These are phyloP conservation scores for Scenedesmus sp. DNA, from an alignment of 163 green algal genomes.

Conservation along the genomic window DNA sequence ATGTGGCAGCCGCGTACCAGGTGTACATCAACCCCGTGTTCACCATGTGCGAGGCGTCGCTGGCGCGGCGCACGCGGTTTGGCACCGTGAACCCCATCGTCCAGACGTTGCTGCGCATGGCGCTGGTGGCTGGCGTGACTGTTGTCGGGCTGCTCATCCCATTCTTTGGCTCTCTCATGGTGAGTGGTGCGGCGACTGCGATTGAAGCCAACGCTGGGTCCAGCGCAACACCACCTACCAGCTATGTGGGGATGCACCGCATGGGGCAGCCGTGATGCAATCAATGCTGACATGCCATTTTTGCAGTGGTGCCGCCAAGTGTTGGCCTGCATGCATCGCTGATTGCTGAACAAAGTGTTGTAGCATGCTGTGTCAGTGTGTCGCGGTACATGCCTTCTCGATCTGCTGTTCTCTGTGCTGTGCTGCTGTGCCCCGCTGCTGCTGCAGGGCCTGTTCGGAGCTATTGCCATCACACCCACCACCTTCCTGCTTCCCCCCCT, in stretches of 20 bases:
- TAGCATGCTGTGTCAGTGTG: background rate
- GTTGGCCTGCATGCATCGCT: too few relatives aligned
- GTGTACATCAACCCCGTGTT: conserved; percentile 33
- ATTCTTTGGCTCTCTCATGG: conserved; percentile 41
- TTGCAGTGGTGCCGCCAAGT: too few relatives aligned
- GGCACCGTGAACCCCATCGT: background rate
- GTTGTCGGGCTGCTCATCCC: conserved; percentile 47
- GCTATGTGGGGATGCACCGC: background rate
- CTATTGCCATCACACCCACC: conserved; percentile 58
- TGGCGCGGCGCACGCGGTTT: background rate
- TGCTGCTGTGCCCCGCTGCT: background rate
- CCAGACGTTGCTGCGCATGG: conserved; percentile 14
- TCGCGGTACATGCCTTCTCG: too few relatives aligned
- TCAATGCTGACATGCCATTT: too few relatives aligned
- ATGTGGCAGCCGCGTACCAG: conserved; percentile 50
- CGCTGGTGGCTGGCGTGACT: conserved; percentile 42
- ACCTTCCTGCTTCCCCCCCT: conserved; percentile 58
- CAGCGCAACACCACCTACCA: background rate
- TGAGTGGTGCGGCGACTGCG: background rate
- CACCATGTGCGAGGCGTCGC: background rate
- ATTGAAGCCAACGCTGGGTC: too few relatives aligned
- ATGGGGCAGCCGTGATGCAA: too few relatives aligned
- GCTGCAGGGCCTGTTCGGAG: conserved; percentile 50
- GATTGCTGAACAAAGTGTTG: too few relatives aligned
- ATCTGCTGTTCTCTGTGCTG: background rate